Base-by-base conservation (phyloP, 371 early-diverging fungal genomes). In the Umbelopsis sp. region DNA sequence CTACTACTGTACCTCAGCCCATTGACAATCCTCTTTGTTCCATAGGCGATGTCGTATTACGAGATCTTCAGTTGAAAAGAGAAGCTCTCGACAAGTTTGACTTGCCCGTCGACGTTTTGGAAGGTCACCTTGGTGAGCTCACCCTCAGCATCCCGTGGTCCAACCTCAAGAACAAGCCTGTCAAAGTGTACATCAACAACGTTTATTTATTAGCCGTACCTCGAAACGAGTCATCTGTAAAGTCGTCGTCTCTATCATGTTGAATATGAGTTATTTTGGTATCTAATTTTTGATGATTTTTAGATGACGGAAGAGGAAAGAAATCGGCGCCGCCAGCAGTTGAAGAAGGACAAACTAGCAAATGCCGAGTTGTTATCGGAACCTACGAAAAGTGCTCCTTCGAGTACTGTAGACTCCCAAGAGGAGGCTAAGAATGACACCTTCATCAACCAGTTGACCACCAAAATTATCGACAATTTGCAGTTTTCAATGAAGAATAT, bases 401-500 rank as follows among this genome's bases (percentile, higher is more conserved):
- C 82, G 65, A 71, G 84, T 25, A 79, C 71, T 63, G 82, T 79
- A 46, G 83, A 79, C 52, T 73, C 72, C 41, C 89, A 87, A 75
- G 83, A 83, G 72, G 85, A 86, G 38, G 57, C 64, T 4, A 44
- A 81, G 79, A 74, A 74, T 84, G 72, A 91, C 84, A 74, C 87
- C 69, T 89, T 89, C 41, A 77, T 89, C 29, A 79, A 71, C 14
- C 92, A 91, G 73, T 79, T 96, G 8, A 85, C 91, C 3, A 90
- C 92, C 4, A 93, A 94, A 73, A 87, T 96, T 37, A 82, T 96
- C 35, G 94, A 96, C 73, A 96, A 96, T 73, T 72, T 96, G 50
- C 95, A 96, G 73, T 82, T 96, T 7, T 85, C 89, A n/a, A 92
- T 96, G 76, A 88, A 88, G 63, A 92, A 93, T 76, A 93, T 96